Conservation (phyloP, 1,284 basidiomycete genomes). For the Cerrena zonata region DNA sequence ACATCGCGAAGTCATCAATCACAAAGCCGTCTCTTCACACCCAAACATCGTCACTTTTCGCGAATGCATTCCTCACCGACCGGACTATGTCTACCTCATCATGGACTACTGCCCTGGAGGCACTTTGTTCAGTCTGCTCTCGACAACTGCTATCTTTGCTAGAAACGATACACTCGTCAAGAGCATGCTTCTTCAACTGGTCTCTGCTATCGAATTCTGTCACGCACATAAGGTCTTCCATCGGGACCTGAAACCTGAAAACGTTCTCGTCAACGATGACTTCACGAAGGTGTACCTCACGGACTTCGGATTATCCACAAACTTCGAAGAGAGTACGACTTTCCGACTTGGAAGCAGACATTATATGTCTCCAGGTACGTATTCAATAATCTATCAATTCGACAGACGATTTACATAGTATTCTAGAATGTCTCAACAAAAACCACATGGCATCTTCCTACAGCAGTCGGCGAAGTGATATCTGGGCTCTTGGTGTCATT, state of each 20-base stretch:
- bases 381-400: neutral
- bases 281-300: slow-evolving; percentile 46
- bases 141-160: slow-evolving; percentile 39
- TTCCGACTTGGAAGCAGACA: slow-evolving; percentile 47
- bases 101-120: slow-evolving; percentile 47
- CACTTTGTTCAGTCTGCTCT: slow-evolving; percentile 35
- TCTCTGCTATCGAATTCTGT: slow-evolving; percentile 57
- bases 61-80: slow-evolving; percentile 13
- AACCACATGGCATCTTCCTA: slow-evolving; percentile 34
- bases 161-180: slow-evolving; percentile 45
- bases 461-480: slow-evolving; percentile 71
- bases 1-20: slow-evolving; percentile 31
- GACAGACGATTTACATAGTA: neutral
- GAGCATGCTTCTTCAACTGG: slow-evolving; percentile 48
- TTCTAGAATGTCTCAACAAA: slow-evolving; percentile 22
- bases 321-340: slow-evolving; percentile 38
- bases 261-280: slow-evolving; percentile 48
- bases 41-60: slow-evolving; percentile 44
- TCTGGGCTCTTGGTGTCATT: slow-evolving; percentile 71
- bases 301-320: slow-evolving; percentile 66
- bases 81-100: slow-evolving; percentile 47
- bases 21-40: slow-evolving; percentile 47
- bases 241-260: slow-evolving; percentile 69
- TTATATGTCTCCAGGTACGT: slow-evolving; percentile 54
- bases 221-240: slow-evolving; percentile 57